Base-by-base conservation (phyloP, 805 yeast species). In the Hanseniaspora opuntiae region DNA sequence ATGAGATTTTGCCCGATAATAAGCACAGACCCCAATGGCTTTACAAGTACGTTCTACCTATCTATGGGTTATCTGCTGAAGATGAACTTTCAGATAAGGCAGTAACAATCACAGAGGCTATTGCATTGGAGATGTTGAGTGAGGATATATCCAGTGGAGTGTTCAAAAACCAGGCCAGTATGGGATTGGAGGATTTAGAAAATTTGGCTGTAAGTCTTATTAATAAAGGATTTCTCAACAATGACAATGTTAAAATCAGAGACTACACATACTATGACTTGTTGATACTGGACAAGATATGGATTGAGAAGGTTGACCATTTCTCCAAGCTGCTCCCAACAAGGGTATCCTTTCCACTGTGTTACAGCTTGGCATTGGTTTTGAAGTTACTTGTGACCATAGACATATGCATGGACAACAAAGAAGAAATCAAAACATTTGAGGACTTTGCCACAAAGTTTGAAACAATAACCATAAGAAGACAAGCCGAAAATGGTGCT, bases 51-150 rank as follows among this genome's bases (percentile, higher is more conserved):
- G n/a, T 51, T 2, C 28, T 25, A 16, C 48, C 48, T 12, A 14
- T 40, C 19, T 51, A 28, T 37, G 47, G 45, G 2, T 20, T 51
- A 3, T 36, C 37, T 12, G 30, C n/a, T 19, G 47, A 37, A 17
- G 48, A 44, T 20, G 39, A 36, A 19, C 25, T 51, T 6, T 39
- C 45, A n/a, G 48, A 44, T 11, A 51, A 51, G 20, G 37, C 54
- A 3, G 20, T 36, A 14, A 20, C 54, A 4, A 51, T 51, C 9
- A 51, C 46, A 22, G 38, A 42, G 20, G 45, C 45, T 5, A 4
- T 51, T 3, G 44, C 45, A 12, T 7, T 51, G 10, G 44, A 42
- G 5, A 40, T 36, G 28, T 3, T 51, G n/a, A 28, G 30, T 10
- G 30, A 22, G 20, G 33, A 30, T 14, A 7, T 44, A 10, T 8